Evolutionary conservation across 2,329 filamentous ascomycete genomes (phyloP).

Genomic region (Torrubiella hemipterigena): DNA sequence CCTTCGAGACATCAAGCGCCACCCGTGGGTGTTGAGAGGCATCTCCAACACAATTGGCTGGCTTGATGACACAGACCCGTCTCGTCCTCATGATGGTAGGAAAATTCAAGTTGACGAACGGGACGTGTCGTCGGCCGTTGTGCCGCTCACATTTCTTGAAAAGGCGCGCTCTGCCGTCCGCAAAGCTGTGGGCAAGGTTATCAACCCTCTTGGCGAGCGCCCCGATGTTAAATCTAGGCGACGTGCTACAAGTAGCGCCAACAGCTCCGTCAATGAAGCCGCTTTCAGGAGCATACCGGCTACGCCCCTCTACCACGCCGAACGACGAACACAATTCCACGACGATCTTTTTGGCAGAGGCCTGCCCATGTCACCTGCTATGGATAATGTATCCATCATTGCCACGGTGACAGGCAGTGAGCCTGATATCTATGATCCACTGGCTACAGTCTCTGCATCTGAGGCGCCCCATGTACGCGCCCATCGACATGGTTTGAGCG

Average conservation of each 20-base stretch:
- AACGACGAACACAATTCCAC: conserved; percentile 40
- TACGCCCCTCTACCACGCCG: conserved; percentile 39
- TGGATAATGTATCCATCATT: conserved; percentile 11
- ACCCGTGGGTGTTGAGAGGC: conserved; percentile 78
- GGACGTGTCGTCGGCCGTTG: conserved; percentile 82
- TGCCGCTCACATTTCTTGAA: conserved; percentile 78
- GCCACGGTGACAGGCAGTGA: conserved; percentile 13
- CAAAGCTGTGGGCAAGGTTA: conserved; percentile 52
- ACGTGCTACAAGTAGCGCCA: conserved; percentile 49
- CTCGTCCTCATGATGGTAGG: conserved; percentile 62
- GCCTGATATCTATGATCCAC: conserved; percentile 23
- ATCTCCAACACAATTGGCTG: conserved; percentile 64
- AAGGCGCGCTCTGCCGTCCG: conserved; percentile 69
- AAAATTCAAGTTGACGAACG: conserved; percentile 86
- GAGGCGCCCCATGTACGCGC: not conserved
- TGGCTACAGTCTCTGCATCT: conserved; percentile 20
- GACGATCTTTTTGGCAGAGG: conserved; percentile 40
- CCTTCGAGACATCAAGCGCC: conserved; percentile 82
- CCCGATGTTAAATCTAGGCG: conserved; percentile 41
- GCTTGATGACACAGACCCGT: conserved; percentile 91
- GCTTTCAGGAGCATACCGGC: conserved; percentile 31
- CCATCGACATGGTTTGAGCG: conserved; percentile 4
- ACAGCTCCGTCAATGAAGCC: conserved; percentile 50
- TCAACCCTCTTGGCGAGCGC: conserved; percentile 46
- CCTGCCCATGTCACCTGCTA: conserved; percentile 1